Conservation (phyloP, 2,329 filamentous ascomycete genomes). For the Phialemoniopsis sp. region DNA sequence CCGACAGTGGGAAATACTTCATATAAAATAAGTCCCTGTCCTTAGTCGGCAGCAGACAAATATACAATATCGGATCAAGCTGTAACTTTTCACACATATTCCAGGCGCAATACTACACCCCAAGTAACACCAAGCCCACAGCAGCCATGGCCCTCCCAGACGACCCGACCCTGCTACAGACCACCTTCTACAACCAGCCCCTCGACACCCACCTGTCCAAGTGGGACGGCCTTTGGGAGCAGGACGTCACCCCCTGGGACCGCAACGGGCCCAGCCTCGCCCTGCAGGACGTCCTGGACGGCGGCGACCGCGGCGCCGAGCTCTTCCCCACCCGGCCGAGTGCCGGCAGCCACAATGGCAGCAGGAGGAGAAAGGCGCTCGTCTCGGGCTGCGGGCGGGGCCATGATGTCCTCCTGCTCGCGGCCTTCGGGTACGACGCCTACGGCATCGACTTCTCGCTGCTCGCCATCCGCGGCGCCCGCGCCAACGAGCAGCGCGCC, state of each 20-base stretch:
- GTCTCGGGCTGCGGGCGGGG: slow-evolving; percentile 81
- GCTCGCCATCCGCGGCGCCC: slow-evolving; percentile 38
- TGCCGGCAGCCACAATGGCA: slow-evolving; percentile 14
- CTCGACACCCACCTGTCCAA: slow-evolving; percentile 12
- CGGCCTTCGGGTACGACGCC: slow-evolving; percentile 71
- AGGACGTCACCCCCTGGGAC: slow-evolving; percentile 50
- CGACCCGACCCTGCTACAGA: too few species aligned
- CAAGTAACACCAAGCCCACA: too few species aligned
- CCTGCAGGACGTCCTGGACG: slow-evolving; percentile 49
- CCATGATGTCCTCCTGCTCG: slow-evolving; percentile 74
- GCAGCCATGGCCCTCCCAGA: slow-evolving; percentile 9
- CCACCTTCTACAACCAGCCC: slow-evolving; percentile 11
- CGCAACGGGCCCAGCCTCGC: slow-evolving; percentile 47
- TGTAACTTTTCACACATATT: too few species aligned
- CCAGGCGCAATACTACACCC: too few species aligned
- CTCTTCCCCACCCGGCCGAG: slow-evolving; percentile 27
- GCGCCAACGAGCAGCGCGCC: slow-evolving; percentile 30
- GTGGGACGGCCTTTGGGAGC: slow-evolving; percentile 47
- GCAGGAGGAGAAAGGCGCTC: slow-evolving; percentile 42
- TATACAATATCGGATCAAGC: too few species aligned
- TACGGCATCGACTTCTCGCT: slow-evolving; percentile 68
- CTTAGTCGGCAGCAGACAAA: too few species aligned
- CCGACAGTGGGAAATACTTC: too few species aligned
- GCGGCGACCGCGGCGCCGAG: slow-evolving; percentile 26
- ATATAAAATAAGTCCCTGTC: too few species aligned